Base-by-base conservation (phyloP, 1,284 basidiomycete species). In the Cryptococcus hybrid region DNA sequence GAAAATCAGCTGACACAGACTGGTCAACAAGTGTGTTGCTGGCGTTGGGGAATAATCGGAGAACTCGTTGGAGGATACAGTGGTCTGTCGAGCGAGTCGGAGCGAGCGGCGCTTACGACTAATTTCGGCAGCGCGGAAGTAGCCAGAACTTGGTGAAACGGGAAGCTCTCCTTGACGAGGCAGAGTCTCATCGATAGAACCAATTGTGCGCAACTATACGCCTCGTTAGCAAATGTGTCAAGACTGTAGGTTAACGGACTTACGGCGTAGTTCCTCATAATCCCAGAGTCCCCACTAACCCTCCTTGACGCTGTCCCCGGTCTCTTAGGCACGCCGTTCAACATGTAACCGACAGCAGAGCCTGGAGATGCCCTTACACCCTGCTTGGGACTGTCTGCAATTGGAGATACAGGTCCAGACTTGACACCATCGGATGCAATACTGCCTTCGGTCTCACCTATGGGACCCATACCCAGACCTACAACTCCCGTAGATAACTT, bases 291-390 rank as follows among this genome's bases (percentile, higher is more conserved):
- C 4, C 54, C 54, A 54, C 65, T 68, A 40, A 62, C 65, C 40
- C 60, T 66, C 37, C 67, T 60, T 37, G 62, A 50, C 24, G 57
- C 54, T 35, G 47, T 54, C 35, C 61, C 57, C 1, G 64, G 56
- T 54, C 64, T 61, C 60, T 70, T 75, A 6, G 69, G 70, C 2
- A 75, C 68, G 0, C 75, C 75, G 51, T 77, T 76, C 36, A 71
- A 46, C 11, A 71, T 69, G 61, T 76, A 76, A 0, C 64, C 69
- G 18, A 76, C 69, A 5, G 70, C 69, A n/a, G 65, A 68, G 34
- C 61, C 67, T 8, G 69, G 68, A n/a, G 69, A 69, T 0, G 64
- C 65, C 40, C 70, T 51, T 54, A 64, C 65, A 3, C 57, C 44
- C 7, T 59, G 65, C 40, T 59, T 63, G 0, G 70, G 71, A 55